Evolutionary conservation across 176 grass and related monocot genomes (phyloP), one percentile per base, ranked within the genome.

Genomic region (Thalia dealbata): DNA sequence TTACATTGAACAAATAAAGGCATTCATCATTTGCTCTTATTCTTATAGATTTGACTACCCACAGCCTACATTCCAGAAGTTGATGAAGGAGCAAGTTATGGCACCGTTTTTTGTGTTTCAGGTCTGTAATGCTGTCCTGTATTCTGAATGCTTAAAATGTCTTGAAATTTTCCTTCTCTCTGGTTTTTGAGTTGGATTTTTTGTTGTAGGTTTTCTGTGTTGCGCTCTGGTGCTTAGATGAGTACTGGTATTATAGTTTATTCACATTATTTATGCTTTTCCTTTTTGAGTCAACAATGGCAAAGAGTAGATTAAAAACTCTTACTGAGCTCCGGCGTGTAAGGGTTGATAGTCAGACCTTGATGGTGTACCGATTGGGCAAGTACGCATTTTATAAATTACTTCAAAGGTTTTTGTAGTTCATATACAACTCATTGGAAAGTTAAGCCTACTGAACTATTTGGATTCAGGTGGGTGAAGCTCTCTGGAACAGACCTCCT

Each of bases 81-180:
- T 99, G 82, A 88, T 99, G 87, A 99, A 93, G 81, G 90, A 99
- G 67, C 90, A 99, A 70, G 66, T 76, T 77, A 91, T 91, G 95
- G 95, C 93, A 61, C 95, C 95, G 0, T 99, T 99, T 86, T 99
- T 99, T 70, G 95, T 99, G 55, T 99, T 99, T 89, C 95, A 99
- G 87, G 95, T 99, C 74, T 71, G 29, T 75, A 61, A 11, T 10
- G 2, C 44, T 68, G 38, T 66, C 71, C 76, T 30, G 70, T 75
- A 76, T 79, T 77, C 52, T 32, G 35, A 71, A 30, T 59, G 27
- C 71, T 71, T 21, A 48, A n/a, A 45, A 28, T 67, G 27, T 54
- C 83, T 42, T 43, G 68, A 30, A 55, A 35, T 80, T 27, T n/a
- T n/a, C n/a, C n/a, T n/a, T n/a, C n/a, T n/a, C n/a, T n/a, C n/a